These are phyloP conservation scores for Isabelozyma heimii DNA, from an alignment of 805 yeast species.

Conservation along the genomic window DNA sequence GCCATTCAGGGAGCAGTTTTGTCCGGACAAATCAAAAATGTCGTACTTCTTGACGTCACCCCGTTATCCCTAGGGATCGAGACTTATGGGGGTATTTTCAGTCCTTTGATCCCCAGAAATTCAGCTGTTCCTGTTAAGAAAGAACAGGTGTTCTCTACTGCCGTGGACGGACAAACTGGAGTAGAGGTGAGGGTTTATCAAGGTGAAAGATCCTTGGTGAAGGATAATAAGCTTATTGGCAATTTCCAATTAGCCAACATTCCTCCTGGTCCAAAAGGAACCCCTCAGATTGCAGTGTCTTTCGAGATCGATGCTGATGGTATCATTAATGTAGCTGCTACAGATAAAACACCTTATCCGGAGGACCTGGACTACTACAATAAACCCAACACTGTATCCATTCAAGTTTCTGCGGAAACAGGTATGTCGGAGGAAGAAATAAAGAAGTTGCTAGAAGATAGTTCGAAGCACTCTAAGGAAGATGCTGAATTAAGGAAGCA, in stretches of 20 bases:
- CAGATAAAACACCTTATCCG: slow-evolving; percentile 47
- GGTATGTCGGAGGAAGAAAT: slow-evolving; percentile 72
- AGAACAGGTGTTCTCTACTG: slow-evolving; percentile 74
- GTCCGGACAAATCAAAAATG: slow-evolving; percentile 80
- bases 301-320: slow-evolving; percentile 85
- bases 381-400: slow-evolving; percentile 53
- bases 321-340: slow-evolving; percentile 54
- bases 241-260: slow-evolving; percentile 70
- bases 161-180: slow-evolving; percentile 82
- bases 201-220: slow-evolving; percentile 78
- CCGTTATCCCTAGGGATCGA: slow-evolving; percentile 83
- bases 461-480: slow-evolving; percentile 55
- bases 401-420: slow-evolving; percentile 67
- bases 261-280: slow-evolving; percentile 76
- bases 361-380: slow-evolving; percentile 34
- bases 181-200: slow-evolving; percentile 77
- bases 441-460: slow-evolving; percentile 60
- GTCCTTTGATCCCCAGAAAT: slow-evolving; percentile 75
- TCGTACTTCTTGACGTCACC: slow-evolving; percentile 74
- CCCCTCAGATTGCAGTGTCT: slow-evolving; percentile 73
- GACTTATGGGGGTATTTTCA: slow-evolving; percentile 80
- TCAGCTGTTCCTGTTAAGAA: slow-evolving; percentile 74
- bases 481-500: slow-evolving; percentile 61
- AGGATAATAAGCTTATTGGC: slow-evolving; percentile 75
- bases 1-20: slow-evolving; percentile 87